Evolutionary conservation across 164 flowering plant species (phyloP), one percentile per base, ranked within the genome.

Genomic region (Sextonia rubra): DNA sequence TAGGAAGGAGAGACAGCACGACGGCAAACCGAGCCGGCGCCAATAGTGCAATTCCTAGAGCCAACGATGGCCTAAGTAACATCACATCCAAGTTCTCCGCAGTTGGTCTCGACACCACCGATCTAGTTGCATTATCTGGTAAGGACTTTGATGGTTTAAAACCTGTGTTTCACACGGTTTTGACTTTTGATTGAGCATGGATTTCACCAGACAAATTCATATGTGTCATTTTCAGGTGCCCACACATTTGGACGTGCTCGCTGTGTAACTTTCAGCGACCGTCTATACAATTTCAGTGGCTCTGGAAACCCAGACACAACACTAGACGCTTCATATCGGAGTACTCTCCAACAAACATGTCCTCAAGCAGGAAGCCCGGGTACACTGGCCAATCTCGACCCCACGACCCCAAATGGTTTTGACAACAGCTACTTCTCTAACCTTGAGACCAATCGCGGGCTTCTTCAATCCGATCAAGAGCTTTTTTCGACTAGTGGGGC

Each of bases 21-120:
- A 84, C 76, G 0, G 89, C 89, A 2, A 81, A 79, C 73, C 75
- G 18, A 25, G 55, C 60, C 0, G 85, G 73, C 15, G 85, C 86
- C 15, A 68, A 75, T 58, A 64, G 29, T 11, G 20, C 66, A 4
- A 58, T 84, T 64, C 86, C 86, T 0, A 6, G 69, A 12, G 80
- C 84, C 0, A 64, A 66, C 22, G 85, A 81, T 25, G 9, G 26
- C 73, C 56, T 82, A 7, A 32, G 12, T 58, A 17, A 17, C 14
- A 26, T 82, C 12, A 77, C 71, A 6, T 0, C 76, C 58, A 79
- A 79, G 68, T 84, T 86, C 61, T 3, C 81, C 0, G 69, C 17
- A 0, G 79, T 80, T 2, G 86, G 84, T 8, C 83, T 85, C 11
- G 64, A 81, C 75, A 76, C 71, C 29, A 76, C 79, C 12, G 79